Evolutionary conservation across 2,329 filamentous ascomycete species (phyloP).

Genomic region (Lizonia empirigonia): DNA sequence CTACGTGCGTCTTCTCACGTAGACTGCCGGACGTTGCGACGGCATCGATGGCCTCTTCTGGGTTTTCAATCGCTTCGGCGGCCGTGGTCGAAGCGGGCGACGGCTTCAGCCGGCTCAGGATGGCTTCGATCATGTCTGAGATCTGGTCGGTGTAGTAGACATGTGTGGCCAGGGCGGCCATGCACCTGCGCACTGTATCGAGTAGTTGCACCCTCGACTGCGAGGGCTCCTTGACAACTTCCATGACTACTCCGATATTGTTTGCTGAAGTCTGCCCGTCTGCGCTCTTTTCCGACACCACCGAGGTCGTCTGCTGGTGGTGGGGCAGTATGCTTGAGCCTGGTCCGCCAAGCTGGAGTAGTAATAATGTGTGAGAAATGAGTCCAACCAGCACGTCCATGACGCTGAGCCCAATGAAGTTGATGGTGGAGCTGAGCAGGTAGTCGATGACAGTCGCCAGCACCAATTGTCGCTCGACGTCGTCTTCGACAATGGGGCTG

Average conservation of each 20-base stretch:
- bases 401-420: slow-evolving; percentile 92
- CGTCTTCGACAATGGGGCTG: slow-evolving; percentile 71
- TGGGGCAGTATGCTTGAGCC: slow-evolving; percentile 47
- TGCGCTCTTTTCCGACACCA: slow-evolving; percentile 30
- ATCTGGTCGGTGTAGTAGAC: slow-evolving; percentile 98
- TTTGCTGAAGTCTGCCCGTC: slow-evolving; percentile 25
- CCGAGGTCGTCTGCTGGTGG: slow-evolving; percentile 44
- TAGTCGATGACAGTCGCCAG: slow-evolving; percentile 80
- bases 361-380: slow-evolving; percentile 78
- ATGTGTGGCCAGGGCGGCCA: slow-evolving; percentile 90
- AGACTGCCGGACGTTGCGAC: slow-evolving; percentile 56
- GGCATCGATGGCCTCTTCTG: slow-evolving; percentile 55
- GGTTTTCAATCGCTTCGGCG: slow-evolving; percentile 58
- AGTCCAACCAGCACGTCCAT: slow-evolving; percentile 92
- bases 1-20: slow-evolving; percentile 58
- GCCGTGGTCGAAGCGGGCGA: slow-evolving; percentile 52
- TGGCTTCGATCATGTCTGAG: slow-evolving; percentile 86
- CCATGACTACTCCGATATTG: slow-evolving; percentile 42
- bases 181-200: slow-evolving; percentile 75
- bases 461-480: slow-evolving; percentile 73
- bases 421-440: slow-evolving; percentile 84
- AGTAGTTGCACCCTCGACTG: slow-evolving; percentile 67
- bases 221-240: slow-evolving; percentile 57
- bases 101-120: slow-evolving; percentile 79
- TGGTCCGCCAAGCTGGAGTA: slow-evolving; percentile 69